These are phyloP conservation scores for Mrakia blollopis DNA, from an alignment of 768 basidiomycete species.

Conservation along the genomic window DNA sequence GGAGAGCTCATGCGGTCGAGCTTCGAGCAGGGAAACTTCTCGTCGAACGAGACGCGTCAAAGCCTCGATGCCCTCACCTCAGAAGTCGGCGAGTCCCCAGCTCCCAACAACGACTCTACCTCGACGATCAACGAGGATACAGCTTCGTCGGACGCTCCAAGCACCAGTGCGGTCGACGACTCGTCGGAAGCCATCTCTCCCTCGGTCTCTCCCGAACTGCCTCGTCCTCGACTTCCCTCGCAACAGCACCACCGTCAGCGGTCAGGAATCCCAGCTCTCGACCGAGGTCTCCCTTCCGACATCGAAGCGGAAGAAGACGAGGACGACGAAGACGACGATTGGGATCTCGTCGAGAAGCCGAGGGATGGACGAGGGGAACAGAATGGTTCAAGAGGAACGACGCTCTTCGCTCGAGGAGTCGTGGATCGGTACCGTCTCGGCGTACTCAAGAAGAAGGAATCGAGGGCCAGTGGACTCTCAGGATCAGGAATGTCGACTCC, in stretches of 20 bases:
- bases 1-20: constrained; percentile 9
- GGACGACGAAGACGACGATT: constrained; percentile 61
- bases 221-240: neutral
- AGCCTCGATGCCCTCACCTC: neutral
- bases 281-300: constrained; percentile 59
- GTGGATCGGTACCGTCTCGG: constrained; percentile 74
- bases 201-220: neutral
- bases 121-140: constrained; percentile 18
- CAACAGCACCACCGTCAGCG: constrained; percentile 57
- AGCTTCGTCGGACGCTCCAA: neutral
- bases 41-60: constrained; percentile 7
- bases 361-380: constrained; percentile 65
- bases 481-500: neutral
- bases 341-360: constrained; percentile 80
- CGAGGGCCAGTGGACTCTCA: neutral
- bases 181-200: constrained; percentile 1
- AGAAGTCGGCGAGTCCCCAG: neutral
- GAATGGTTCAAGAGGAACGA: constrained; percentile 72
- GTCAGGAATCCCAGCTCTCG: constrained; percentile 74
- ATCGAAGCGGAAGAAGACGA: constrained; percentile 53
- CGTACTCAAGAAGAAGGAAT: constrained; percentile 24
- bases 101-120: constrained; percentile 15
- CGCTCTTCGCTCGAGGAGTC: constrained; percentile 83
- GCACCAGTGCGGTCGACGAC: neutral
- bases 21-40: constrained; percentile 2